phyloP scores from a whole-genome alignment of 148 eudicot genomes.

The Diospyros lotus region DNA sequence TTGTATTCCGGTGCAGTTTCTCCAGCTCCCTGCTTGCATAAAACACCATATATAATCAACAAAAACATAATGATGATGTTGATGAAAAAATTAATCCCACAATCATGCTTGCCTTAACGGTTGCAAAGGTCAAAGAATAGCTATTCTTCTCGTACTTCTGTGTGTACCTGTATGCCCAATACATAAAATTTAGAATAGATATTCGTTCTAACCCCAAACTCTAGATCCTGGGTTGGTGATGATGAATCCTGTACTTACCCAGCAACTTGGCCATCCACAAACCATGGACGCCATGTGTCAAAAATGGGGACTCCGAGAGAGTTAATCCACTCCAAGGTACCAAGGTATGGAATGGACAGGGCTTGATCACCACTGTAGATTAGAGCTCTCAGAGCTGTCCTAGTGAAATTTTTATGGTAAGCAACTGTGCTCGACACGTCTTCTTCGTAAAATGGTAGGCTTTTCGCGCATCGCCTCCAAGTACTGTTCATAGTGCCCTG shows the following conservation, averaged over 20 bases:
- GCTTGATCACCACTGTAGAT: conserved; percentile 30
- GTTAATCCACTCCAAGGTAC: conserved; percentile 23
- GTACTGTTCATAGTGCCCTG: too few relatives aligned
- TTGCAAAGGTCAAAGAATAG: not conserved
- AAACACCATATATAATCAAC: not conserved
- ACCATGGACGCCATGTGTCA: conserved; percentile 35
- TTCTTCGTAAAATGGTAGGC: too few relatives aligned
- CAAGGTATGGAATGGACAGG: conserved; percentile 23
- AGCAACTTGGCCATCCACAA: conserved; percentile 28
- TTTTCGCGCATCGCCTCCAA: too few relatives aligned
- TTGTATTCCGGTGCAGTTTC: not conserved
- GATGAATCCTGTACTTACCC: conserved; percentile 9
- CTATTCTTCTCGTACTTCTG: not conserved
- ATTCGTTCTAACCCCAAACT: too few relatives aligned
- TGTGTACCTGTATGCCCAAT: not conserved
- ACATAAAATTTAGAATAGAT: too few relatives aligned
- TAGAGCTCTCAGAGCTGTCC: not conserved
- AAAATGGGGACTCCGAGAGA: conserved; percentile 11
- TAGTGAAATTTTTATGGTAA: too few relatives aligned
- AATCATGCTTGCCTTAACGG: conserved; percentile 1
- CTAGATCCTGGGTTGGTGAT: too few relatives aligned
- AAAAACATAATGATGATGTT: too few relatives aligned
- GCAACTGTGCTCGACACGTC: too few relatives aligned
- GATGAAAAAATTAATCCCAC: not conserved
- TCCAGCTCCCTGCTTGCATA: not conserved